phyloP scores from a whole-genome alignment of 139 green algal genomes.

The Deuterostichococcus epilithicus region DNA sequence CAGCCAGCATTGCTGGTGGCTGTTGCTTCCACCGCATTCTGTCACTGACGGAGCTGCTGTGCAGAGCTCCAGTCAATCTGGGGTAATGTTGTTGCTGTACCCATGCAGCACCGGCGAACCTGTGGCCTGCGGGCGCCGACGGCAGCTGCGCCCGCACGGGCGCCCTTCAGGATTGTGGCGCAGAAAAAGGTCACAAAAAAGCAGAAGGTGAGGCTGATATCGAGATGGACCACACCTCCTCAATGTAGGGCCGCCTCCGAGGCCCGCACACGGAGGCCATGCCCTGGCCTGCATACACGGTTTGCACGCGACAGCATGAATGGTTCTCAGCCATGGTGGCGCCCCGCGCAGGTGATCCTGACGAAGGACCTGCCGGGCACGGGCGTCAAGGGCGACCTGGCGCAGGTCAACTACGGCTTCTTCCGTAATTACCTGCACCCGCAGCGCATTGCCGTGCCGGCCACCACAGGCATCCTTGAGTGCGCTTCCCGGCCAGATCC shows the following conservation, averaged over 20 bases:
- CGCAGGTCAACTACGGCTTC: conserved; percentile 79
- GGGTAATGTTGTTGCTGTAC: too few relatives aligned
- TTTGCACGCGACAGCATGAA: too few relatives aligned
- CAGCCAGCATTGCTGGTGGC: not conserved
- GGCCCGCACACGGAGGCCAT: too few relatives aligned
- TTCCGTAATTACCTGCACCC: conserved; percentile 88
- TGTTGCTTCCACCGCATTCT: not conserved
- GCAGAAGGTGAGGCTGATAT: conserved; percentile 10
- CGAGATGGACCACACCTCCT: too few relatives aligned
- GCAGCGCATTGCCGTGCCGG: conserved; percentile 61
- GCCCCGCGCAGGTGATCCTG: conserved; percentile 60
- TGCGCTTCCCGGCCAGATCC: conserved; percentile 27
- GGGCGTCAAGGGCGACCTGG: conserved; percentile 63
- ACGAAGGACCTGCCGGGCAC: conserved; percentile 44
- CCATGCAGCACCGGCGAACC: conserved; percentile 8
- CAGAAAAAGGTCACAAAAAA: conserved; percentile 34
- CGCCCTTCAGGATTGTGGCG: conserved; percentile 21
- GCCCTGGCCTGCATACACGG: too few relatives aligned
- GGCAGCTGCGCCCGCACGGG: not conserved
- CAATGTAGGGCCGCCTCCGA: too few relatives aligned
- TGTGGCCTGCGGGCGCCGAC: not conserved
- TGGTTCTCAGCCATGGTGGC: too few relatives aligned
- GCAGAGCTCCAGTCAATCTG: not conserved
- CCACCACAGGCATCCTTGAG: conserved; percentile 70
- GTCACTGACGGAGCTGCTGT: not conserved